phyloP scores from a whole-genome alignment of 768 basidiomycete species.

The Butyriboletus loyo region DNA sequence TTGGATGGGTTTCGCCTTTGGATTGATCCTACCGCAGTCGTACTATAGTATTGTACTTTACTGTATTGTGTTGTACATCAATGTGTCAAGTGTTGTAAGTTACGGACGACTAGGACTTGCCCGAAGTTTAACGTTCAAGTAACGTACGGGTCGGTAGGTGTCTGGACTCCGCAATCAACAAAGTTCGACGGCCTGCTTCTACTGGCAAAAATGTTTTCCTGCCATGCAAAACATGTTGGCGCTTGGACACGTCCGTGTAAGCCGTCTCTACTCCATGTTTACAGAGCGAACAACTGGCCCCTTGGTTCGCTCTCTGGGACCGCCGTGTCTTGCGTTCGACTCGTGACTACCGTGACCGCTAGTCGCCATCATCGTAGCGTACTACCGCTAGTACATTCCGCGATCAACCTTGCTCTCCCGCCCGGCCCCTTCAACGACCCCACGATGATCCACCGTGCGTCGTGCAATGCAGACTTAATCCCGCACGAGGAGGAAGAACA shows the following conservation, averaged over 20 bases:
- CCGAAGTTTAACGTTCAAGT: no score
- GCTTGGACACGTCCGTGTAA: background rate
- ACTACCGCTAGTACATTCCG: constrained; percentile 22
- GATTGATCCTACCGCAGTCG: no score
- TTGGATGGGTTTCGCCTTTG: no score
- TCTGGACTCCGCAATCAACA: no score
- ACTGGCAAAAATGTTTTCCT: background rate
- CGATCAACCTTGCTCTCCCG: constrained; percentile 28
- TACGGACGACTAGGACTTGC: no score
- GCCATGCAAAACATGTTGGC: background rate
- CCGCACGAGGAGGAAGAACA: constrained; percentile 14
- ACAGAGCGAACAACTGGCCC: background rate
- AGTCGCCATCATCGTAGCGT: constrained; percentile 3
- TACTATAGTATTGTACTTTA: background rate
- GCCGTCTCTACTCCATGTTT: background rate
- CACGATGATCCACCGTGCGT: constrained; percentile 11
- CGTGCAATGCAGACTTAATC: constrained; percentile 12
- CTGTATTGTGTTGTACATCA: no score
- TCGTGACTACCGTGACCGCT: background rate
- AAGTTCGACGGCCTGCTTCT: no score
- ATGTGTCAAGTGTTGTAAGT: no score
- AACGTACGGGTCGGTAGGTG: no score
- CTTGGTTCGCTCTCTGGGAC: background rate
- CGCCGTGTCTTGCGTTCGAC: background rate
- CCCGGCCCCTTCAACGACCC: constrained; percentile 21